Base-by-base conservation (phyloP, 2,329 filamentous ascomycete genomes). In the Akanthomyces lecanii region DNA sequence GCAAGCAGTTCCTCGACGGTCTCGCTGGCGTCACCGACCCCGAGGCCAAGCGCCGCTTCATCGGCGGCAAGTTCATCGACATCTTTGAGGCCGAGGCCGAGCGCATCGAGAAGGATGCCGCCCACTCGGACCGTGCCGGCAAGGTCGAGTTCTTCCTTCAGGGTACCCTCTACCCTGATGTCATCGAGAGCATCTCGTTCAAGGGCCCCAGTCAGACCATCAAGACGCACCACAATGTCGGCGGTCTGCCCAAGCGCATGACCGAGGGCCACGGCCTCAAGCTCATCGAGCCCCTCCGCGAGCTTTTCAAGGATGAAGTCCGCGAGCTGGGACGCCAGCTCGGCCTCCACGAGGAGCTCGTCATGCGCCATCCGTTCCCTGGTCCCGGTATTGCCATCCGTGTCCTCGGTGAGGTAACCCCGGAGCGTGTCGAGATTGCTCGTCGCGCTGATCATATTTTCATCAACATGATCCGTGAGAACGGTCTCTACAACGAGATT, bases 31-130 rank as follows among this genome's bases (percentile, higher is more conserved):
- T 97, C 30, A 79, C 78, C 0, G 91, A 87, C 36, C 93, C 94
- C 0, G 93, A 98, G 77, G 85, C 85, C 72, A 97, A 97, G 82
- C 84, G 93, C 62, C 97, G 96, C 78, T 88, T 97, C 69, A 97
- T 97, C 65, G 93, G 92, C 62, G 85, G 82, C 66, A 90, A 85
- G 48, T 82, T 52, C 21, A 81, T 82, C 66, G 82, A 81, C 69
- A 78, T 96, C 33, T 97, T 97, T 76, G 89, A 97, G 75, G 81
- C 87, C 64, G 88, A 92, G 73, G 92, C 90, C 2, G 70, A 77
- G 65, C 73, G 75, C 68, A 93, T 96, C 54, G 90, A 92, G 66
- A 84, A 84, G 62, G 86, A 82, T 33, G 90, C 90, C 0, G 84
- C 86, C 66, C 81, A 88, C 71, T 88, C 88, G 0, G 75, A 81